Percentiles rank a stretch among this genome's conserved stretches.
Conservation (phyloP, 2,329 filamentous ascomycete genomes). For the Colletotrichum aenigma region DNA sequence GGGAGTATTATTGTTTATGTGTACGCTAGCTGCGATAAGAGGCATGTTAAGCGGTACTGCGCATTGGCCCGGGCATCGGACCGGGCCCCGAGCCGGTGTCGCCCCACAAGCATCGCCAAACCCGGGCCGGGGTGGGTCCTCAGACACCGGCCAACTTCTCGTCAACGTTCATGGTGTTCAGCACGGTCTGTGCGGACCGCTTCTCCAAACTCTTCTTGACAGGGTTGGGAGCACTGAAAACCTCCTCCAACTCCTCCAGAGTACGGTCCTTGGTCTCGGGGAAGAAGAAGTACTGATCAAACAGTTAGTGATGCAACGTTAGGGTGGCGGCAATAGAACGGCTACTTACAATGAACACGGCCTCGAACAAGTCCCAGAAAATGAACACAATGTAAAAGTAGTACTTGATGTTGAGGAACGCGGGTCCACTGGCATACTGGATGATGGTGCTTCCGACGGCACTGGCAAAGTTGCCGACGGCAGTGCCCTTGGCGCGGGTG, state of each 20-base stretch:
- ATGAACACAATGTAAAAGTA: slow-evolving; percentile 51
- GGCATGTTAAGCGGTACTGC: background rate
- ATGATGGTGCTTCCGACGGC: slow-evolving; percentile 41
- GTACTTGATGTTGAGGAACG: slow-evolving; percentile 45
- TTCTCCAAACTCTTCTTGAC: slow-evolving; percentile 47
- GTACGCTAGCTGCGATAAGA: background rate
- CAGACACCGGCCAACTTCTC: slow-evolving; percentile 34
- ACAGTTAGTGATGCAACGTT: background rate
- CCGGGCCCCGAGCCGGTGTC: background rate
- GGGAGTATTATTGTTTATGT: background rate
- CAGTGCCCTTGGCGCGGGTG: slow-evolving; percentile 50
- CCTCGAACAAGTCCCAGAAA: slow-evolving; percentile 48
- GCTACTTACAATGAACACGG: slow-evolving; percentile 33
- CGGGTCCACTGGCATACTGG: slow-evolving; percentile 48
- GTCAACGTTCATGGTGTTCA: slow-evolving; percentile 25
- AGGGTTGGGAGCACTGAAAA: slow-evolving; percentile 49
- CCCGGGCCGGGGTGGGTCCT: slow-evolving; percentile 17
- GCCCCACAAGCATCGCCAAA: background rate
- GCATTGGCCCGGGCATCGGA: background rate
- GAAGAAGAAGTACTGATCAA: slow-evolving; percentile 49
- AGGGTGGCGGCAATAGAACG: background rate
- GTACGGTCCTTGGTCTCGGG: slow-evolving; percentile 51
- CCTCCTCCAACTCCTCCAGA: slow-evolving; percentile 58
- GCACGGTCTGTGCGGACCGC: slow-evolving; percentile 45
- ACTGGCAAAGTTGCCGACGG: slow-evolving; percentile 45